Evolutionary conservation across 495 filamentous ascomycete genomes (phyloP).

Genomic region (Penicillium macrosclerotiorum): DNA sequence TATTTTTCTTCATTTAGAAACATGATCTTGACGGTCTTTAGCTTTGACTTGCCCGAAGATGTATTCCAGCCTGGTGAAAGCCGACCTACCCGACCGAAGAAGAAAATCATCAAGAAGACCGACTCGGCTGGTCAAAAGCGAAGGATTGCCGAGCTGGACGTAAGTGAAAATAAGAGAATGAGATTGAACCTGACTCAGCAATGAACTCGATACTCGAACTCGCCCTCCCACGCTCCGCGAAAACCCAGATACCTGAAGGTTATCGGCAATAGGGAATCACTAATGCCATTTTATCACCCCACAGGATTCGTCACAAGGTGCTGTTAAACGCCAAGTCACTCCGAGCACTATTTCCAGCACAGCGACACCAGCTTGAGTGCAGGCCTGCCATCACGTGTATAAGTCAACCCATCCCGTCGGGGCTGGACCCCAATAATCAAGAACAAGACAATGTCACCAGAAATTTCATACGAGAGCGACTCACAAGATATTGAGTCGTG

Average conservation of each 20-base stretch:
- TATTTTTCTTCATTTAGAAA: not conserved
- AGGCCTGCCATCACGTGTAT: not conserved
- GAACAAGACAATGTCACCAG: not conserved
- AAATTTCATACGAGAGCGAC: not conserved
- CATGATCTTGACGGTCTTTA: slow-evolving; percentile 32
- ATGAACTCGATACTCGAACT: slow-evolving; percentile 20
- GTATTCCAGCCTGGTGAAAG: slow-evolving; percentile 81
- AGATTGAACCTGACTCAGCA: slow-evolving; percentile 25
- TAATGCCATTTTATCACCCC: slow-evolving; percentile 30
- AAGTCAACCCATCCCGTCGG: slow-evolving; percentile 17
- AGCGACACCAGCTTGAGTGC: slow-evolving; percentile 37
- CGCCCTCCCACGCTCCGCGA: slow-evolving; percentile 15
- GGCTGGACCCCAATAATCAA: slow-evolving; percentile 33
- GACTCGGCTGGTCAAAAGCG: slow-evolving; percentile 41
- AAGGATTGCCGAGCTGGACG: slow-evolving; percentile 44
- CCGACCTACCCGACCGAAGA: slow-evolving; percentile 62
- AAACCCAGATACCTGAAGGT: slow-evolving; percentile 11
- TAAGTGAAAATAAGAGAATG: slow-evolving; percentile 38
- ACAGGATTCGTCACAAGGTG: slow-evolving; percentile 31
- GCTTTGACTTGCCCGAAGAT: slow-evolving; percentile 83
- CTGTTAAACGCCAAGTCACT: slow-evolving; percentile 42
- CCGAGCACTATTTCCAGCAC: slow-evolving; percentile 28
- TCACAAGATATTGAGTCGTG: not conserved
- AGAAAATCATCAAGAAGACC: slow-evolving; percentile 53
- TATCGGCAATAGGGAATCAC: slow-evolving; percentile 30